phyloP scores from a whole-genome alignment of 179 eudicot species.

The Camellia oleifera region DNA sequence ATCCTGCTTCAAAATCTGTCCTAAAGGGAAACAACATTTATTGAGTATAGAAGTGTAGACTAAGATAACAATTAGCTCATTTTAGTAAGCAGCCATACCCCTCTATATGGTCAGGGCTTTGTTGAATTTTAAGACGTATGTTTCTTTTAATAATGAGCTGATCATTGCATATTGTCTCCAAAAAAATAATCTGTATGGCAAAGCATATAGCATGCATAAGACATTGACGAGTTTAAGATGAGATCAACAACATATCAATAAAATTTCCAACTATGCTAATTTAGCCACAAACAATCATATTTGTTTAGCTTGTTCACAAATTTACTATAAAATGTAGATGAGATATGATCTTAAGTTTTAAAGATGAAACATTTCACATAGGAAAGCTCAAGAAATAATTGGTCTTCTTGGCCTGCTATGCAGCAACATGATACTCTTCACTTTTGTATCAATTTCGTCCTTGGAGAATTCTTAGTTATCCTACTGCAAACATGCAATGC shows the following conservation, averaged over 20 bases:
- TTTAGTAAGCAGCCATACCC: conserved; percentile 48
- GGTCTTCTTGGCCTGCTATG: not conserved
- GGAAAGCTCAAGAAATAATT: not conserved
- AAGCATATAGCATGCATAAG: conserved; percentile 8
- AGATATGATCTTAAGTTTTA: not conserved
- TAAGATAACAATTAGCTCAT: not conserved
- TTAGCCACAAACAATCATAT: not conserved
- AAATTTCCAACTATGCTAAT: conserved; percentile 2
- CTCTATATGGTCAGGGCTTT: conserved; percentile 98
- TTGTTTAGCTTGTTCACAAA: not conserved
- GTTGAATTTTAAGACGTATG: conserved; percentile 97
- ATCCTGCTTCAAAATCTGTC: conserved; percentile 98
- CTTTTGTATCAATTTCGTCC: not conserved
- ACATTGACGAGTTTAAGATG: not conserved
- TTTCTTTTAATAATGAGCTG: conserved; percentile 78
- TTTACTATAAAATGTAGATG: not conserved
- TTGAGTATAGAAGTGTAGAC: not conserved
- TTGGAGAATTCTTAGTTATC: not conserved
- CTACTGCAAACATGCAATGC: not conserved
- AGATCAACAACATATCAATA: not conserved
- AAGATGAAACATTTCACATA: not conserved
- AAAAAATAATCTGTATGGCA: conserved; percentile 72
- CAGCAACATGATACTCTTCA: not conserved
- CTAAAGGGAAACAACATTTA: conserved; percentile 45
- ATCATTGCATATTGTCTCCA: conserved; percentile 94